Evolutionary conservation across 2,329 filamentous ascomycete species (phyloP).

Genomic region (Phyllosticta paracitricarpa): DNA sequence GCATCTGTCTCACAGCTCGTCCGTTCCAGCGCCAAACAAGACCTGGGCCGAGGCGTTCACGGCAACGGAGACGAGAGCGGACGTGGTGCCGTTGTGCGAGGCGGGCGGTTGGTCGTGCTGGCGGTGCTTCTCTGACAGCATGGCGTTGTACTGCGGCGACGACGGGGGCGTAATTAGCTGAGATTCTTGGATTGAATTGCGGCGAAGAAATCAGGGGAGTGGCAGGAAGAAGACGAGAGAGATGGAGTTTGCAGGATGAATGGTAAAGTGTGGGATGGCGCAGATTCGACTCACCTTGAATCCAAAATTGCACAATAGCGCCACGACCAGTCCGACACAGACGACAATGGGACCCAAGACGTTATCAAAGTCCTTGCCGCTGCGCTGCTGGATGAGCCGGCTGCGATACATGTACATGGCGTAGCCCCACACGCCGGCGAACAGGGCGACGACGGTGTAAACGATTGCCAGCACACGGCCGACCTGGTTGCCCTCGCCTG

Average conservation of each 20-base stretch:
- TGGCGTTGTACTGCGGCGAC: neutral
- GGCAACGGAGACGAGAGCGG: neutral
- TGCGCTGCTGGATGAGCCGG: slow-evolving; percentile 71
- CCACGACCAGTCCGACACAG: slow-evolving; percentile 65
- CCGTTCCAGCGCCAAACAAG: neutral
- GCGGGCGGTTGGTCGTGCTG: neutral
- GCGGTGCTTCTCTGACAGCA: neutral
- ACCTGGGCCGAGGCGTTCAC: neutral
- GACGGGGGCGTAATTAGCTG: neutral
- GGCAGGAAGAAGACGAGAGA: too few relatives aligned
- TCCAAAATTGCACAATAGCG: slow-evolving; percentile 76
- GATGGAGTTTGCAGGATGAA: neutral
- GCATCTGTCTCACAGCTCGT: neutral
- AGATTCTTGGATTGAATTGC: too few relatives aligned
- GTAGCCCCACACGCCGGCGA: slow-evolving; percentile 82
- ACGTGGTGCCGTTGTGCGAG: neutral
- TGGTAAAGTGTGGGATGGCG: neutral
- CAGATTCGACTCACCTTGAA: slow-evolving; percentile 47
- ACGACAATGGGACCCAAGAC: slow-evolving; percentile 75
- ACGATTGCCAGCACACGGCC: slow-evolving; percentile 70
- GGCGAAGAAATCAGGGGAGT: too few relatives aligned
- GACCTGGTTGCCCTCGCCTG: slow-evolving; percentile 61
- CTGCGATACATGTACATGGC: slow-evolving; percentile 66
- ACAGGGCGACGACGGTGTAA: slow-evolving; percentile 72
- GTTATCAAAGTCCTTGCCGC: slow-evolving; percentile 89